Evolutionary conservation across 2,329 filamentous ascomycete genomes (phyloP).

Genomic region (Cytospora chrysosperma): DNA sequence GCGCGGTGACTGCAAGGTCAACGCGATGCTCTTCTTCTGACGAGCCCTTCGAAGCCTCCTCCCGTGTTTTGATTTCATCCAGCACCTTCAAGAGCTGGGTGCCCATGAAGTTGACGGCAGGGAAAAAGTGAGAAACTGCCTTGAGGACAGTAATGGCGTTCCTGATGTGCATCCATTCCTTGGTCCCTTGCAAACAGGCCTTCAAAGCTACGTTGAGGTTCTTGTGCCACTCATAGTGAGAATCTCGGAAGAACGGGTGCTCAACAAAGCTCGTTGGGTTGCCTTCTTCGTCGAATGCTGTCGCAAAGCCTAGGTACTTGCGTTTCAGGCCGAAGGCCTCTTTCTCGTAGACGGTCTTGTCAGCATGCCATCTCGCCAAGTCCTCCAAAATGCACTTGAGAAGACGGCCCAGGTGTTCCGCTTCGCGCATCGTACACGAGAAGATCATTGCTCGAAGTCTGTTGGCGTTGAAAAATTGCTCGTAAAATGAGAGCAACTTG

Average conservation of each 20-base stretch:
- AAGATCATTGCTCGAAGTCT: constrained; percentile 81
- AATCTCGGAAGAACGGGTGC: constrained; percentile 80
- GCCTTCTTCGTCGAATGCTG: constrained; percentile 67
- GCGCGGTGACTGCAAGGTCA: constrained; percentile 73
- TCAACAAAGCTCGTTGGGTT: constrained; percentile 72
- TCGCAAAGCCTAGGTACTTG: constrained; percentile 74
- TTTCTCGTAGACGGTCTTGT: constrained; percentile 74
- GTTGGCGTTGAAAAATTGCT: constrained; percentile 81
- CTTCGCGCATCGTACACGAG: constrained; percentile 84
- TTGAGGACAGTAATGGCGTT: constrained; percentile 92
- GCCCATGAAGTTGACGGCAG: constrained; percentile 86
- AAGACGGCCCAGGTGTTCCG: constrained; percentile 90
- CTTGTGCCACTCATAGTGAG: constrained; percentile 89
- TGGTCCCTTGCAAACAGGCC: constrained; percentile 70
- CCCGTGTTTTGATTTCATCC: constrained; percentile 63
- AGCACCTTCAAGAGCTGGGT: constrained; percentile 62
- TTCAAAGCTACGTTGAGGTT: constrained; percentile 78
- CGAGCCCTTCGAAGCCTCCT: constrained; percentile 48
- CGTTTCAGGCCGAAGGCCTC: constrained; percentile 65
- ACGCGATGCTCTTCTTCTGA: constrained; percentile 57
- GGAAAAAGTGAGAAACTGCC: constrained; percentile 77
- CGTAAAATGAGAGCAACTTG: constrained; percentile 78
- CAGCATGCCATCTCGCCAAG: constrained; percentile 79
- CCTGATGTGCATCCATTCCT: constrained; percentile 95
- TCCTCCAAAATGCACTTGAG: constrained; percentile 79